A percentile compares a stretch with the other conserved stretches of the same genome.
Conservation (phyloP, 1,284 basidiomycete genomes). For the Ceratobasidium sp. region DNA sequence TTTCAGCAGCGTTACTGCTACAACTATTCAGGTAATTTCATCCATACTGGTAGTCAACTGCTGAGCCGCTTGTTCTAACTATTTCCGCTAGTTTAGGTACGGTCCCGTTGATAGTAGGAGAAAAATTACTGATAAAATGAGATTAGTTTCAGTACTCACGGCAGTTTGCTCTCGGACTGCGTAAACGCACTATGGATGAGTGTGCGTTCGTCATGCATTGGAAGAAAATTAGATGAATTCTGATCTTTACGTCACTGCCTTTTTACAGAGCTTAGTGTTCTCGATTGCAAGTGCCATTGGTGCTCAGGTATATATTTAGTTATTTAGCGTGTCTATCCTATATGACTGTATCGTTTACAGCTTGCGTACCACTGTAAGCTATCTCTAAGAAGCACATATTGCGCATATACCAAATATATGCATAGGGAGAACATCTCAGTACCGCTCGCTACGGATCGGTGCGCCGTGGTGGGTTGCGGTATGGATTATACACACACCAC, state of each 20-base stretch:
- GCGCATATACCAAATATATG: background rate
- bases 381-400: background rate
- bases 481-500: constrained; percentile 59
- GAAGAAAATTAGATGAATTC: too few species aligned
- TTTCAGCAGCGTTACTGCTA: constrained; percentile 75
- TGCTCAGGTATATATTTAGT: constrained; percentile 57
- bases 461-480: constrained; percentile 81
- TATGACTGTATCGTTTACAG: background rate
- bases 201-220: background rate
- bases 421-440: constrained; percentile 60
- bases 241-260: too few species aligned
- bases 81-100: constrained; percentile 24
- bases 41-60: background rate
- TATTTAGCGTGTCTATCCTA: background rate
- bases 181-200: constrained; percentile 78
- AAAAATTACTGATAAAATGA: background rate
- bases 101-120: background rate
- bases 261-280: constrained; percentile 60
- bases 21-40: constrained; percentile 39
- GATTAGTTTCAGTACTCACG: background rate
- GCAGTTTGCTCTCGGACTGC: constrained; percentile 40
- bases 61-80: background rate
- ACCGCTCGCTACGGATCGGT: constrained; percentile 65
- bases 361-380: constrained; percentile 42
- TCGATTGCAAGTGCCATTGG: constrained; percentile 80